These are phyloP conservation scores for Limonomyces culmigenus DNA, from an alignment of 1,284 basidiomycete genomes.

Conservation along the genomic window DNA sequence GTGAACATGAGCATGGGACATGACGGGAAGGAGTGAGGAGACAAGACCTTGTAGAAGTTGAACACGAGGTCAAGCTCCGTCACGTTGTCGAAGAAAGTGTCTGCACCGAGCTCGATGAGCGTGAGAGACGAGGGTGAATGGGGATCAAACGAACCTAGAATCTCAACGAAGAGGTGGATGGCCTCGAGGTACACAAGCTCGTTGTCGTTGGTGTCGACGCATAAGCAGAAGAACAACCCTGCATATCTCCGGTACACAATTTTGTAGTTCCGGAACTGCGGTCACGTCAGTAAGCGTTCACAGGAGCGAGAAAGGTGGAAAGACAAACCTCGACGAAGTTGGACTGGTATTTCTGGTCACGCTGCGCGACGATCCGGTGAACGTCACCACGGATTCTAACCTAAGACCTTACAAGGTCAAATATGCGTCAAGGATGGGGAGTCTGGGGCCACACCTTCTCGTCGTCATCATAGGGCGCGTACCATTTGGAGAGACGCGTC, in stretches of 20 bases:
- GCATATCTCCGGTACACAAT: slow-evolving; percentile 92
- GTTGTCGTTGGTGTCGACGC: slow-evolving; percentile 96
- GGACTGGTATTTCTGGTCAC: slow-evolving; percentile 97
- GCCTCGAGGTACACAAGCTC: slow-evolving; percentile 95
- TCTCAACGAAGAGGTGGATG: slow-evolving; percentile 96
- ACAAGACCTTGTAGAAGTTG: slow-evolving; percentile 87
- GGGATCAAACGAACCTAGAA: slow-evolving; percentile 63
- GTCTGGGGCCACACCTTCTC: slow-evolving; percentile 57
- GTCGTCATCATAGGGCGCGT: slow-evolving; percentile 88
- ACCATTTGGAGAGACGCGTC: slow-evolving; percentile 83
- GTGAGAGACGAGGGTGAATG: slow-evolving; percentile 1
- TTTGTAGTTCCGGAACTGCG: slow-evolving; percentile 88
- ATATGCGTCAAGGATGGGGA: not conserved
- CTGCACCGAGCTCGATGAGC: slow-evolving; percentile 21
- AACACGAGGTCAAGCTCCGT: slow-evolving; percentile 96
- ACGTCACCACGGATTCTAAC: slow-evolving; percentile 89
- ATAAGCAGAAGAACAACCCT: slow-evolving; percentile 95
- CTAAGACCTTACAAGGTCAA: slow-evolving; percentile 22
- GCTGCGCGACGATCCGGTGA: slow-evolving; percentile 86
- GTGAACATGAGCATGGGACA: not conserved
- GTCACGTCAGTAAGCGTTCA: not conserved
- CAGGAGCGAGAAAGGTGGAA: not conserved
- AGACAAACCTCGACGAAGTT: slow-evolving; percentile 90
- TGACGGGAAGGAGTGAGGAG: too few relatives aligned
- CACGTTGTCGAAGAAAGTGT: slow-evolving; percentile 96